Base-by-base conservation (phyloP, 345 rosid species). In the Euclidium syriacum region DNA sequence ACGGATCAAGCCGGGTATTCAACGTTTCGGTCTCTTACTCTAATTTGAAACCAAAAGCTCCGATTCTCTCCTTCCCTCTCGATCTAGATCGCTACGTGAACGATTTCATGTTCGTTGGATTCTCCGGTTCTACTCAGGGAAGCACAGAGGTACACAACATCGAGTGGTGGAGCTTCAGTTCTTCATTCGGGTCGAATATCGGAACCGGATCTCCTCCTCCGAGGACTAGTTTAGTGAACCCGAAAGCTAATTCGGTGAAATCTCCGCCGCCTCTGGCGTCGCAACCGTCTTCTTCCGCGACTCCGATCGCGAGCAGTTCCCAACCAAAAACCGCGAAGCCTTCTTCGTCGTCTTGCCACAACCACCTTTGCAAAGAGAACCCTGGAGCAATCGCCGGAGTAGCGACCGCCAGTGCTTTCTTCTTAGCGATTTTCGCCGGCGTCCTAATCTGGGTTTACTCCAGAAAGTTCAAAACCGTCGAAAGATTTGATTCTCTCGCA, bases 111-210 rank as follows among this genome's bases (percentile, higher is more conserved):
- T 90, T 75, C 57, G 91, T 90, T 3, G 97, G 97, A 9, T 90
- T 90, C 73, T 77, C 95, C 26, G 97, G 88, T 11, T 90, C 97
- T 2, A 90, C 96, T 14, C 94, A 90, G 62, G 96, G 97, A 12
- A 90, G 97, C 40, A 90, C 97, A 32, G 97, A 90, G 80, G 67
- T 68, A 24, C 97, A 90, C 63, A 85, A 63, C 55, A 81, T 90
- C 9, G 95, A 87, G 20, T 90, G 95, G 97, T 90, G 97, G 97
- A 85, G 96, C 53, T 90, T 90, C 58, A 83, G 76, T 35, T 83
- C 94, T 9, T 77, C 88, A 1, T 83, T 85, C 69, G 87, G 74
- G 44, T 80, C 82, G 20, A 65, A 60, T 33, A 36, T 55, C 30
- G 79, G 44, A 50, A 6, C 78, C 15, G 82, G 62, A 12, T 34